Conservation (phyloP, 2,329 filamentous ascomycete species). For the Plenodomus biglobosus region DNA sequence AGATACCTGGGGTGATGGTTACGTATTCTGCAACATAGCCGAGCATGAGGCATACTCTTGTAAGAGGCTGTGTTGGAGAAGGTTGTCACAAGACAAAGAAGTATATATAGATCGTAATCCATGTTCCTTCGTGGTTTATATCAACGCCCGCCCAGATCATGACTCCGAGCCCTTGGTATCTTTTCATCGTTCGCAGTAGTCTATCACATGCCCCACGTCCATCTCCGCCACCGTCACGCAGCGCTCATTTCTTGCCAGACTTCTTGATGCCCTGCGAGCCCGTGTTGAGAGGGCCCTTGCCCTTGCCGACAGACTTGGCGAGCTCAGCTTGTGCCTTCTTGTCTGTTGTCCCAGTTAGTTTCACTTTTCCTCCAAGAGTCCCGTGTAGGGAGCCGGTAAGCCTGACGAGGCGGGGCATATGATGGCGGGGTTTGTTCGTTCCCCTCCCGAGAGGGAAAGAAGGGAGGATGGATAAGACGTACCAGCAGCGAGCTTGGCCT, state of each 20-base stretch:
- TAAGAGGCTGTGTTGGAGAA: too few relatives aligned
- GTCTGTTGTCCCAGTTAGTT: slow-evolving; percentile 37
- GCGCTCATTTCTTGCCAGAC: slow-evolving; percentile 81
- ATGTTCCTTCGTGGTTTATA: slow-evolving; percentile 17
- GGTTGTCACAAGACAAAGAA: neutral
- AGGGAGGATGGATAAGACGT: slow-evolving; percentile 40
- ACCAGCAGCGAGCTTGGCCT: slow-evolving; percentile 84
- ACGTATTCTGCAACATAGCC: neutral
- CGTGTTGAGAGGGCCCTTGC: slow-evolving; percentile 80
- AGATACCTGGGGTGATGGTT: neutral
- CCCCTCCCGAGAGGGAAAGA: too few relatives aligned
- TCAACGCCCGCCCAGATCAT: slow-evolving; percentile 22
- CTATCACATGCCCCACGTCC: neutral
- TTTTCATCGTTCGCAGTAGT: slow-evolving; percentile 20
- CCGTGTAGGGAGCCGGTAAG: neutral
- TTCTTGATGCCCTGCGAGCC: slow-evolving; percentile 94
- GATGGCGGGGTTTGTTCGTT: too few relatives aligned
- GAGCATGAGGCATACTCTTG: too few relatives aligned
- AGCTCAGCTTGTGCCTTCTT: slow-evolving; percentile 67
- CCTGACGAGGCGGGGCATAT: neutral
- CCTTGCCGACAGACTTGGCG: slow-evolving; percentile 74
- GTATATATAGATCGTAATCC: too few relatives aligned
- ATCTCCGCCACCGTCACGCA: neutral
- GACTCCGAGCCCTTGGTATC: slow-evolving; percentile 34
- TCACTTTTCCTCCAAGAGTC: neutral